These are phyloP conservation scores for Takashimella koratensis DNA, from an alignment of 1,284 basidiomycete species.

Conservation along the genomic window DNA sequence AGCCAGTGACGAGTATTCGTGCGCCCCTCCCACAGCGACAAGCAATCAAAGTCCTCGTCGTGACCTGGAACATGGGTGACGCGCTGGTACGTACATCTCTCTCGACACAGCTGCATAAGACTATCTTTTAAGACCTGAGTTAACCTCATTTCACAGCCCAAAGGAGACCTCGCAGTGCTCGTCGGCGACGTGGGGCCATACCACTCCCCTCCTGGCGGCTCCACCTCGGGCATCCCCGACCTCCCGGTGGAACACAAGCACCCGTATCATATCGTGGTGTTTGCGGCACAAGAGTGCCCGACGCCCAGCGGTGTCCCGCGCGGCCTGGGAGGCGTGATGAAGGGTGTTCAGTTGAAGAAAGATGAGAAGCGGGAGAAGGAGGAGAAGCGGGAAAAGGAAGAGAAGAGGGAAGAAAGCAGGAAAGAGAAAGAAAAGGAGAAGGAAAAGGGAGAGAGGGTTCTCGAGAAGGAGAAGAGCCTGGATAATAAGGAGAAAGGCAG, in stretches of 20 bases:
- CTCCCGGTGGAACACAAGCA: conserved; percentile 42
- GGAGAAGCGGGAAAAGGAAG: conserved; percentile 15
- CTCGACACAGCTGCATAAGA: background rate
- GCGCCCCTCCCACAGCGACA: conserved; percentile 22
- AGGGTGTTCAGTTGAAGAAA: conserved; percentile 39
- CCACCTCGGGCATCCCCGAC: conserved; percentile 19
- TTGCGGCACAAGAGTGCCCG: conserved; percentile 53
- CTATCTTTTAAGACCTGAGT: background rate
- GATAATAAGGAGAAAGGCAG: conserved; percentile 6
- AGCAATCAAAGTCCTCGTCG: conserved; percentile 51
- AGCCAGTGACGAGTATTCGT: background rate
- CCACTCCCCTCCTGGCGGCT: conserved; percentile 21
- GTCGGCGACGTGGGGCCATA: conserved; percentile 51
- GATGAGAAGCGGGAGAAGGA: conserved; percentile 30
- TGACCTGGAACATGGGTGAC: conserved; percentile 55
- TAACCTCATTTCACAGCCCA: conserved; percentile 28
- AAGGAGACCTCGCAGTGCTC: conserved; percentile 53
- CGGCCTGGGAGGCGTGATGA: conserved; percentile 47
- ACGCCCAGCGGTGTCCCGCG: conserved; percentile 47
- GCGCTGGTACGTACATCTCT: conserved; percentile 41
- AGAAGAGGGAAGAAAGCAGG: conserved; percentile 4
- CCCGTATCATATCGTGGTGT: conserved; percentile 54
- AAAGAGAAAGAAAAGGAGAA: conserved; percentile 8
- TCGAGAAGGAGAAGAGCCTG: conserved; percentile 1
- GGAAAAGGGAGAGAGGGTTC: conserved; percentile 9